These are phyloP conservation scores for Pseudotsuga menziesii DNA, from an alignment of 75 land plant species.

Conservation along the genomic window DNA sequence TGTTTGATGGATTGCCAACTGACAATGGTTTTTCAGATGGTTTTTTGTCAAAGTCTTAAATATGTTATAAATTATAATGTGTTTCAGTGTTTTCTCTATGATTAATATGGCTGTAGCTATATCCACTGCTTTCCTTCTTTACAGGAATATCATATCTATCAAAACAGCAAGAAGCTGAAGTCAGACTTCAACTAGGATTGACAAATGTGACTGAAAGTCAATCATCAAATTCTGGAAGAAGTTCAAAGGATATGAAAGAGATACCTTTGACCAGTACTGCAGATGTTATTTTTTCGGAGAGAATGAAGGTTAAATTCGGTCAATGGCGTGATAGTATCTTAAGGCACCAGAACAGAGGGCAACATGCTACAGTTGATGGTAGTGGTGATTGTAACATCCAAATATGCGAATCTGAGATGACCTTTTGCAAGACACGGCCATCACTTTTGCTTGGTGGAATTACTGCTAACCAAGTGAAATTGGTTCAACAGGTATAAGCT, in stretches of 20 bases:
- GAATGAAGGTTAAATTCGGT: conserved; percentile 58
- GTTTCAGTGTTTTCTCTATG: not conserved
- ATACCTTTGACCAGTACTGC: conserved; percentile 37
- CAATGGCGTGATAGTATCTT: conserved; percentile 67
- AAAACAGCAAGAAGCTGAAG: conserved; percentile 75
- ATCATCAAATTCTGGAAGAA: not conserved
- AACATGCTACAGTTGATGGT: not conserved
- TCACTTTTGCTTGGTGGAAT: conserved; percentile 50
- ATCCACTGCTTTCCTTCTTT: conserved; percentile 22
- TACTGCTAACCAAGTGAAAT: conserved; percentile 44
- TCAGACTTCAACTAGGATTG: conserved; percentile 22
- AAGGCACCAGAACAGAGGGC: conserved; percentile 1
- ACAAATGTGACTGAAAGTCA: conserved; percentile 12
- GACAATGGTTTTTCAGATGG: not conserved
- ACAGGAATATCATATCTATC: conserved; percentile 94
- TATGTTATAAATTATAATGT: not conserved
- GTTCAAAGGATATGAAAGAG: conserved; percentile 20
- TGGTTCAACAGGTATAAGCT: conserved; percentile 48
- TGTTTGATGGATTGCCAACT: not conserved
- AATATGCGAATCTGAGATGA: conserved; percentile 22
- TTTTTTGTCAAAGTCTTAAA: not conserved
- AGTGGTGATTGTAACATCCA: conserved; percentile 13
- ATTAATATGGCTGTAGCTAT: not conserved
- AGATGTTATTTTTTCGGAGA: conserved; percentile 65
- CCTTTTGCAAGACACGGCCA: conserved; percentile 64